Evolutionary conservation across 1,139 yeast species (phyloP).

Genomic region (Entelexis sorbosivorans): DNA sequence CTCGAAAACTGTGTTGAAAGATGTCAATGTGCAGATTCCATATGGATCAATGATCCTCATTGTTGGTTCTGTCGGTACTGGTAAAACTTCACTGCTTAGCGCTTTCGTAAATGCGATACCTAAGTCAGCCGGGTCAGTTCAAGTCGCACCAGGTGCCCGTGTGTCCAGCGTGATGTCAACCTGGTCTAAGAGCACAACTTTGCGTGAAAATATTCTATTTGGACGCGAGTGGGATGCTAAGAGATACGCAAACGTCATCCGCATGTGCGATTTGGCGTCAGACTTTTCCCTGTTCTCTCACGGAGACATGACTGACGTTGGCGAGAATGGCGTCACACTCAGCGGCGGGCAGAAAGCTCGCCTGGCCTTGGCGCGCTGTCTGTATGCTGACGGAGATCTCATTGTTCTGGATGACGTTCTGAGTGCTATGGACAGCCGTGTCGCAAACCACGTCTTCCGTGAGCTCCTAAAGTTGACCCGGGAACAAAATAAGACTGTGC

Average conservation of each 20-base stretch:
- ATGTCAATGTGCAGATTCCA: conserved; percentile 37
- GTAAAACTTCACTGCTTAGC: conserved; percentile 52
- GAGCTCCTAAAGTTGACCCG: conserved; percentile 5
- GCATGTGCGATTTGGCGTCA: conserved; percentile 54
- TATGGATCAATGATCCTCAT: conserved; percentile 54
- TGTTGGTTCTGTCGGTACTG: conserved; percentile 61
- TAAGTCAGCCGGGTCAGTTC: conserved; percentile 38
- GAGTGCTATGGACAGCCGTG: conserved; percentile 86
- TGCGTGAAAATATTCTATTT: conserved; percentile 61
- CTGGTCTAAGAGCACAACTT: conserved; percentile 78
- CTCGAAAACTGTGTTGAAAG: conserved; percentile 12
- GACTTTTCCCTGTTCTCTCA: conserved; percentile 65
- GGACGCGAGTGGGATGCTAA: conserved; percentile 48
- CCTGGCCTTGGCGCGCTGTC: conserved; percentile 72
- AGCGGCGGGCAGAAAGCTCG: conserved; percentile 94
- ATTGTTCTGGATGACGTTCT: conserved; percentile 73
- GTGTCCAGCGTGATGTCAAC: conserved; percentile 43
- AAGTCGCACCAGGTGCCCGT: conserved; percentile 28
- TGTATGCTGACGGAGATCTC: conserved; percentile 56
- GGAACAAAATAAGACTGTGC: conserved; percentile 1
- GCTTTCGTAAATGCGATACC: conserved; percentile 56
- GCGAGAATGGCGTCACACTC: conserved; percentile 81
- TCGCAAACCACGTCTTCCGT: conserved; percentile 40
- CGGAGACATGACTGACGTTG: conserved; percentile 79
- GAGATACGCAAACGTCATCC: conserved; percentile 45